Conservation (phyloP, 805 yeast genomes). For the Wickerhamomyces queroliae region DNA sequence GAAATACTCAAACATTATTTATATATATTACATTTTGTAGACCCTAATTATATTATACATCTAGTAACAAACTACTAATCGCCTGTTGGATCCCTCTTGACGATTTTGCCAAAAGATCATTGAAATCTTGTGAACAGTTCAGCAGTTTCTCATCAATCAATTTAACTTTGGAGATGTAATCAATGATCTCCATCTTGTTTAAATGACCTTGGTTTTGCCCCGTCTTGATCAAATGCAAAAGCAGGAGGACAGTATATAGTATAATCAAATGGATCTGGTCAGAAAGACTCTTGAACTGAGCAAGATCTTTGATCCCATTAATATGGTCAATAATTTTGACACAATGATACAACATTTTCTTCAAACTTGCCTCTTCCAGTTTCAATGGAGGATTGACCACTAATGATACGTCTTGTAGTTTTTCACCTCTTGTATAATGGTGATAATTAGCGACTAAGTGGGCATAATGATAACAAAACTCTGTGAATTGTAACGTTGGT, state of each 20-base stretch:
- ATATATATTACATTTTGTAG: background rate
- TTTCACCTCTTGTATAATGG: slow-evolving; percentile 21
- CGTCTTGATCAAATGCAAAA: slow-evolving; percentile 19
- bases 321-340: slow-evolving; percentile 21
- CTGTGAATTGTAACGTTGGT: slow-evolving; percentile 70
- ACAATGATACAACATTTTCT: slow-evolving; percentile 20
- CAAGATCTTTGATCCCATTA: slow-evolving; percentile 29
- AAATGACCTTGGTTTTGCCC: too few species aligned
- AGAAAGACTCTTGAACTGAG: slow-evolving; percentile 62
- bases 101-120: background rate
- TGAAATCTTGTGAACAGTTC: background rate
- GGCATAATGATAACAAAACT: slow-evolving; percentile 61
- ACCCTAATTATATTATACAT: too few species aligned
- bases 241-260: slow-evolving; percentile 17
- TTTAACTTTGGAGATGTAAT: background rate
- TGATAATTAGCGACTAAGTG: slow-evolving; percentile 43
- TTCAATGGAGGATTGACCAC: background rate
- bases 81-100: background rate
- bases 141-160: background rate
- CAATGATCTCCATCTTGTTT: background rate
- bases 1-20: background rate
- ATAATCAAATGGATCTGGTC: slow-evolving; percentile 55
- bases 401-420: slow-evolving; percentile 2
- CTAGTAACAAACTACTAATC: background rate
- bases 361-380: slow-evolving; percentile 12